phyloP scores from a whole-genome alignment of 176 grass and related monocot species.

The Zoysia pacifica region DNA sequence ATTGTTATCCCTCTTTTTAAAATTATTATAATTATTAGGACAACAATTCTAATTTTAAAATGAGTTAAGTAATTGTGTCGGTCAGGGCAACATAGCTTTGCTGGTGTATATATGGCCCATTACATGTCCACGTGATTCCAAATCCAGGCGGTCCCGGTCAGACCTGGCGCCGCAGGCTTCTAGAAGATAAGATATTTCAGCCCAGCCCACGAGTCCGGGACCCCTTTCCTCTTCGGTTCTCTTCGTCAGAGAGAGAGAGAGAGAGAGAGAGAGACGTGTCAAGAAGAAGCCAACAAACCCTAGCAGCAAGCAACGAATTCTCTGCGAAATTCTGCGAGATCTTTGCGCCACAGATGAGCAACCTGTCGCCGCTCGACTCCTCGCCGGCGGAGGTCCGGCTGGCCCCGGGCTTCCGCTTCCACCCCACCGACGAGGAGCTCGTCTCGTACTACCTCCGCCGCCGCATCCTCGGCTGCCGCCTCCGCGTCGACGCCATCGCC shows the following conservation, averaged over 20 bases:
- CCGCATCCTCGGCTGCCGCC: constrained; percentile 49
- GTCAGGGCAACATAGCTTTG: too few relatives aligned
- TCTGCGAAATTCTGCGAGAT: constrained; percentile 7
- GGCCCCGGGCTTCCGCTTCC: constrained; percentile 73
- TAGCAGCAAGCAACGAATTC: constrained; percentile 11
- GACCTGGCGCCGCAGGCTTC: background rate
- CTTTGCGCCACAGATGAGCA: constrained; percentile 5
- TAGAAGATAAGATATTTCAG: background rate
- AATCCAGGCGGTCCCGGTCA: background rate
- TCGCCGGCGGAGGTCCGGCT: constrained; percentile 50
- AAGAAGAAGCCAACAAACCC: constrained; percentile 20
- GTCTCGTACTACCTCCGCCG: constrained; percentile 95
- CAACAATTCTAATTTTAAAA: too few relatives aligned
- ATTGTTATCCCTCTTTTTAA: too few relatives aligned
- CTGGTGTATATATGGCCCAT: too few relatives aligned
- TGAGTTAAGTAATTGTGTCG: too few relatives aligned
- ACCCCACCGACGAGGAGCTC: constrained; percentile 84
- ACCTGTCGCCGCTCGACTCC: constrained; percentile 16
- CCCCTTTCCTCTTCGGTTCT: background rate
- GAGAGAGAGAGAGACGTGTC: background rate
- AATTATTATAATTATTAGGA: too few relatives aligned
- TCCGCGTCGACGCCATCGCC: constrained; percentile 80
- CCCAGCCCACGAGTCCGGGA: background rate
- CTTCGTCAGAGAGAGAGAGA: background rate
- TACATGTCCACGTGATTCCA: too few relatives aligned